Conservation (phyloP, 2,329 filamentous ascomycete genomes). For the Stemphylium lycopersici region DNA sequence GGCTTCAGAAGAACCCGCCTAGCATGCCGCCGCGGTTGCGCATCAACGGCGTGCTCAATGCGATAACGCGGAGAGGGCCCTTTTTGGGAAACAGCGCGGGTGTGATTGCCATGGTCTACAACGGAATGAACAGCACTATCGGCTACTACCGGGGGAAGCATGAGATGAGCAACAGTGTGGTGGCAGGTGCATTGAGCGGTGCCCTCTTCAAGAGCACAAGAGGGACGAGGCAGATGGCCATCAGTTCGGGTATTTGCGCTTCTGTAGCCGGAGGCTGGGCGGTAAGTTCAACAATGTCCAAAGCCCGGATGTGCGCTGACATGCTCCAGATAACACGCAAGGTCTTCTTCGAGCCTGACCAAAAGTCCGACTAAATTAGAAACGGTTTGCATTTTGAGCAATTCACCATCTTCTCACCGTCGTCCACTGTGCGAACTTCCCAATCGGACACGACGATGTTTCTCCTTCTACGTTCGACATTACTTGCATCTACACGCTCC, state of each 20-base stretch:
- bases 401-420: slow-evolving; percentile 1
- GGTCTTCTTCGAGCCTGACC: slow-evolving; percentile 36
- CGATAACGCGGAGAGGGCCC: slow-evolving; percentile 87
- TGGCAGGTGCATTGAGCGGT: slow-evolving; percentile 84
- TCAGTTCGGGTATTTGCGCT: slow-evolving; percentile 89
- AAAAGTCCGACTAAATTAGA: slow-evolving; percentile 7
- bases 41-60: slow-evolving; percentile 93
- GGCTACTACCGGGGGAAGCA: slow-evolving; percentile 49
- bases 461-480: slow-evolving; percentile 13
- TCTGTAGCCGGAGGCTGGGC: slow-evolving; percentile 86
- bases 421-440: not conserved
- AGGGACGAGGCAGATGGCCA: slow-evolving; percentile 88
- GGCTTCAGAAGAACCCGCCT: slow-evolving; percentile 71
- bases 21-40: slow-evolving; percentile 88
- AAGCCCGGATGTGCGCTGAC: not conserved
- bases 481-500: slow-evolving; percentile 20
- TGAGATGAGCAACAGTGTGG: slow-evolving; percentile 86
- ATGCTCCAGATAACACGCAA: slow-evolving; percentile 30
- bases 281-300: slow-evolving; percentile 55
- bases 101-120: slow-evolving; percentile 95
- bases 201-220: slow-evolving; percentile 97
- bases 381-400: not conserved
- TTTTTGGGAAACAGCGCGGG: slow-evolving; percentile 96
- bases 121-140: slow-evolving; percentile 63
- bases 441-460: not conserved